These are phyloP conservation scores for Aspergillus thermomutatus DNA, from an alignment of 2,329 filamentous ascomycete species.

Conservation along the genomic window DNA sequence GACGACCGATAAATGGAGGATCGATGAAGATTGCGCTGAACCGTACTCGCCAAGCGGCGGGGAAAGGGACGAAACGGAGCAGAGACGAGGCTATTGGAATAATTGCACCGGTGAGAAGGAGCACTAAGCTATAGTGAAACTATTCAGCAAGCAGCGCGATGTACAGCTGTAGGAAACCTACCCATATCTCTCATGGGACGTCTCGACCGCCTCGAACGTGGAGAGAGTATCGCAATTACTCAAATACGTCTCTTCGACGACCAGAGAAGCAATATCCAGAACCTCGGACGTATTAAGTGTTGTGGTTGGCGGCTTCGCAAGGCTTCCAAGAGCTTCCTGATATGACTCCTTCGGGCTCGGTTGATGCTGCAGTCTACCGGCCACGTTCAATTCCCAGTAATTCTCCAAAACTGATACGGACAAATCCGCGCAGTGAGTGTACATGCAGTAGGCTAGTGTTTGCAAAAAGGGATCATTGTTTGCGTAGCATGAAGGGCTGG, in stretches of 20 bases:
- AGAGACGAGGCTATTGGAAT: background rate
- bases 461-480: constrained; percentile 1
- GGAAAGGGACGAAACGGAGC: background rate
- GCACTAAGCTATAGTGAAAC: background rate
- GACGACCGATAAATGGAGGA: background rate
- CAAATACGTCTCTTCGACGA: background rate
- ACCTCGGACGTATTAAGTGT: background rate
- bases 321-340: background rate
- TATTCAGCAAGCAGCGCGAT: background rate
- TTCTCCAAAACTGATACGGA: background rate
- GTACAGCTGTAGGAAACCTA: background rate
- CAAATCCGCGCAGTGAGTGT: background rate
- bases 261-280: background rate
- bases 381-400: constrained; percentile 4
- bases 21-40: background rate
- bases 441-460: constrained; percentile 2
- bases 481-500: background rate
- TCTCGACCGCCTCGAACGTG: background rate
- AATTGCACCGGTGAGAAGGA: background rate
- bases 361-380: background rate
- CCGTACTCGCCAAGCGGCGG: background rate
- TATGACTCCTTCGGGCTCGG: background rate
- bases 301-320: background rate
- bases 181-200: background rate
- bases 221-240: background rate